phyloP scores from a whole-genome alignment of 768 basidiomycete genomes.

The Tricholoma saponaceum region DNA sequence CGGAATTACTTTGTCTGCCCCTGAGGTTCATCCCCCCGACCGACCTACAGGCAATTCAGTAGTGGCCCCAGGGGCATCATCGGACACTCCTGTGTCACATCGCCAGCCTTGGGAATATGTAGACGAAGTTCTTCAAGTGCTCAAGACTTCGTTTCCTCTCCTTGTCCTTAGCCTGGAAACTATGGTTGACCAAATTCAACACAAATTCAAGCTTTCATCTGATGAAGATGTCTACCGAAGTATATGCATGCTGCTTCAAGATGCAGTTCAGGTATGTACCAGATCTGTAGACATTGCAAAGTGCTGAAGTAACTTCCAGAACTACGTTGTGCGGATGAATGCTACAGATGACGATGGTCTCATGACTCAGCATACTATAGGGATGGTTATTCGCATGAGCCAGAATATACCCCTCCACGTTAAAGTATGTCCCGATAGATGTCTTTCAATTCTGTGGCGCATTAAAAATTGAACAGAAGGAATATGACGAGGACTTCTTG shows the following conservation, averaged over 20 bases:
- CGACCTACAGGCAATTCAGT: conserved; percentile 9
- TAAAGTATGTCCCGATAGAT: conserved; percentile 39
- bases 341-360: conserved; percentile 65
- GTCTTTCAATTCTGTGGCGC: conserved; percentile 3
- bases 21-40: conserved; percentile 13
- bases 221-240: conserved; percentile 96
- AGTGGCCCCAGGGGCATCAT: conserved; percentile 11
- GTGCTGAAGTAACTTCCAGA: conserved; percentile 34
- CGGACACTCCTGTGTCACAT: conserved; percentile 26
- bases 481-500: conserved; percentile 91
- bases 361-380: conserved; percentile 49
- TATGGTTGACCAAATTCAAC: conserved; percentile 90
- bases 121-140: conserved; percentile 88
- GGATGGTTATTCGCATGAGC: conserved; percentile 56
- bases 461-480: conserved; percentile 46
- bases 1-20: conserved; percentile 8
- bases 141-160: conserved; percentile 95
- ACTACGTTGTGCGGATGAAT: conserved; percentile 65
- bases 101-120: conserved; percentile 86
- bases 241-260: conserved; percentile 81
- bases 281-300: background rate
- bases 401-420: conserved; percentile 52
- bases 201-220: conserved; percentile 80
- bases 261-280: conserved; percentile 73
- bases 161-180: conserved; percentile 95